A percentile compares a stretch with the other conserved stretches of the same genome.
phyloP scores from a whole-genome alignment of 2,329 filamentous ascomycete genomes.

The Helotiales sp. region DNA sequence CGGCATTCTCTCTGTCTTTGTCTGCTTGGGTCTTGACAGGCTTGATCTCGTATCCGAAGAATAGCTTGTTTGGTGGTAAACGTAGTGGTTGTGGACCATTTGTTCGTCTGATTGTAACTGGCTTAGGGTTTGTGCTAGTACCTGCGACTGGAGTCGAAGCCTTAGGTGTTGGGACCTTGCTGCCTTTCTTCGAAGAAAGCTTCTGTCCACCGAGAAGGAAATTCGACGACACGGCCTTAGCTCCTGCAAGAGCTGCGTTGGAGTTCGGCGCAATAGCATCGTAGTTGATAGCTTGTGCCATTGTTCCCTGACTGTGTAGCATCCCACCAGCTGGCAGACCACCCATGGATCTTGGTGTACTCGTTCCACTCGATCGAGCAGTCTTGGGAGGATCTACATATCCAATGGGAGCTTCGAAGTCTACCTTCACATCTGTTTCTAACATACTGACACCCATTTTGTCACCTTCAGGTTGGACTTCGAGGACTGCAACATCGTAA shows the following conservation, averaged over 20 bases:
- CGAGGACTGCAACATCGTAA: slow-evolving; percentile 90
- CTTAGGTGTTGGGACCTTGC: slow-evolving; percentile 72
- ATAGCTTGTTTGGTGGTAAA: slow-evolving; percentile 84
- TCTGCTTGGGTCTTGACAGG: slow-evolving; percentile 79
- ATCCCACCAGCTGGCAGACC: slow-evolving; percentile 70
- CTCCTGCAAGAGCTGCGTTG: slow-evolving; percentile 61
- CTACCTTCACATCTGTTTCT: slow-evolving; percentile 94
- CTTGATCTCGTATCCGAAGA: slow-evolving; percentile 94
- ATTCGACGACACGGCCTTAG: slow-evolving; percentile 68
- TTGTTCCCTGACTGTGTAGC: slow-evolving; percentile 82
- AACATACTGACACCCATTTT: slow-evolving; percentile 91
- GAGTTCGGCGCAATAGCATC: slow-evolving; percentile 80
- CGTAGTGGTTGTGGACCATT: slow-evolving; percentile 87
- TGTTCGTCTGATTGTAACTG: slow-evolving; percentile 46
- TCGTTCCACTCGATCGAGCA: slow-evolving; percentile 68
- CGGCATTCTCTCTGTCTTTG: slow-evolving; percentile 64
- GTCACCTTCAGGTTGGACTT: slow-evolving; percentile 82
- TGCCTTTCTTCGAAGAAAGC: slow-evolving; percentile 78
- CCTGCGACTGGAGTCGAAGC: slow-evolving; percentile 70
- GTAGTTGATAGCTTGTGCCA: slow-evolving; percentile 99
- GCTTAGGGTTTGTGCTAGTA: slow-evolving; percentile 41
- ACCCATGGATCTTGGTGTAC: slow-evolving; percentile 71
- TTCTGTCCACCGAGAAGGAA: slow-evolving; percentile 81
- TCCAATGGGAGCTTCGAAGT: slow-evolving; percentile 91
- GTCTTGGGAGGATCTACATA: slow-evolving; percentile 76